Percentiles rank a stretch among this genome's conserved stretches.
Evolutionary conservation across 495 filamentous ascomycete genomes (phyloP).

Genomic region (Trichoderma orchidacearum): DNA sequence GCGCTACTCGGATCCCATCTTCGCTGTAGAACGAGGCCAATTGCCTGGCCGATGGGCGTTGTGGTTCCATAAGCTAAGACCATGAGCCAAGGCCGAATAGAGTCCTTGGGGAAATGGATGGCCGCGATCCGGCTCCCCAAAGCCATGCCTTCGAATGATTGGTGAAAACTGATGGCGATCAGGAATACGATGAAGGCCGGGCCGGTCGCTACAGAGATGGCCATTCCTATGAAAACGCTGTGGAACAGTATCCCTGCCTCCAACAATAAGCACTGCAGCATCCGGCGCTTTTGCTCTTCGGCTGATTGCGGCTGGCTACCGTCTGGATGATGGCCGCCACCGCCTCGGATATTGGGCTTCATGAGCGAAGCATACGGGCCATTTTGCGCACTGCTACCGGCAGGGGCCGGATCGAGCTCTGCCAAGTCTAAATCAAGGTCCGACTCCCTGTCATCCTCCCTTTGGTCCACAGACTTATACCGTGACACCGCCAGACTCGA

Average conservation of each 20-base stretch:
- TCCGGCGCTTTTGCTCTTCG: constrained; percentile 42
- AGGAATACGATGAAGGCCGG: constrained; percentile 69
- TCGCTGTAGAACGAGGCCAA: constrained; percentile 68
- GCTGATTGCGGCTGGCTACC: constrained; percentile 4
- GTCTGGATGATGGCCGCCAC: neutral
- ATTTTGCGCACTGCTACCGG: neutral
- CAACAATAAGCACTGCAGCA: constrained; percentile 66
- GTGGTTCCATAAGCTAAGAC: constrained; percentile 82
- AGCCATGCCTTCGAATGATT: constrained; percentile 62
- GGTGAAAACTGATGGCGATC: constrained; percentile 71
- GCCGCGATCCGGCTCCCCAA: constrained; percentile 61
- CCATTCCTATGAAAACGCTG: constrained; percentile 83
- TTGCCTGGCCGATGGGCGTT: constrained; percentile 81
- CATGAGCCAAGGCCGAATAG: constrained; percentile 79
- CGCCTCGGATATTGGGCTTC: neutral
- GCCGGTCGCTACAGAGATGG: constrained; percentile 67
- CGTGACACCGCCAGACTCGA: constrained; percentile 17
- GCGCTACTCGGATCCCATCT: constrained; percentile 75
- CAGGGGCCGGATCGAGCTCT: constrained; percentile 26
- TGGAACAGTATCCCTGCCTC: constrained; percentile 83
- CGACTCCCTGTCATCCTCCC: constrained; percentile 19
- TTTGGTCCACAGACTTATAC: constrained; percentile 3
- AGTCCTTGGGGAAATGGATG: constrained; percentile 41
- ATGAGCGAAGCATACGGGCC: neutral
- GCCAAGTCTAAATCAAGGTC: constrained; percentile 38